Percentiles rank a stretch among this genome's conserved stretches.
phyloP scores from a whole-genome alignment of 1,139 yeast species.

The Nakaseomyces uthaithaninus region DNA sequence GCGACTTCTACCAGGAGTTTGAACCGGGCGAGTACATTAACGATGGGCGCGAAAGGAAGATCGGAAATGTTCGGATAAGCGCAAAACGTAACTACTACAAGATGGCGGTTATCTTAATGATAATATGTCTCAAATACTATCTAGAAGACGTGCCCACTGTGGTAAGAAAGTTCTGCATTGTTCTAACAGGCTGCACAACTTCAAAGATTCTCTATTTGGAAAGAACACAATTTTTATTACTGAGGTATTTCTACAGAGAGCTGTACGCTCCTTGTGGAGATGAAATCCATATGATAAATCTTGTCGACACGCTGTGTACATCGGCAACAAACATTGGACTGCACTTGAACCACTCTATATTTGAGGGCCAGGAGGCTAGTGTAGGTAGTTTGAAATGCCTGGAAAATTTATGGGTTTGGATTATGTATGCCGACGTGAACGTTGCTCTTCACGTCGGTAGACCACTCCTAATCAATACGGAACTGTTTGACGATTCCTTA shows the following conservation, averaged over 20 bases:
- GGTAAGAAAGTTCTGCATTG: slow-evolving; percentile 16
- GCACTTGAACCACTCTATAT: slow-evolving; percentile 25
- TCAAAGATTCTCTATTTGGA: slow-evolving; percentile 14
- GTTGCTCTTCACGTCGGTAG: slow-evolving; percentile 28
- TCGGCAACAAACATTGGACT: slow-evolving; percentile 31
- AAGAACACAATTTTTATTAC: slow-evolving; percentile 13
- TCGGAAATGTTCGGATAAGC: slow-evolving; percentile 12
- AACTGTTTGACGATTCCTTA: slow-evolving; percentile 10
- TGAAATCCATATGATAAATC: slow-evolving; percentile 19
- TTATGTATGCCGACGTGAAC: slow-evolving; percentile 26
- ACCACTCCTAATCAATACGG: slow-evolving; percentile 23
- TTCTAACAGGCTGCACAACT: slow-evolving; percentile 13
- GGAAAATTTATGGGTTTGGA: slow-evolving; percentile 28
- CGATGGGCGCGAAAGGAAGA: slow-evolving; percentile 10
- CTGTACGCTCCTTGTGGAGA: slow-evolving; percentile 25
- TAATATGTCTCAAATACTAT: slow-evolving; percentile 18
- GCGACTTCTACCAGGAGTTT: slow-evolving; percentile 20
- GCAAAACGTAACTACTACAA: slow-evolving; percentile 22
- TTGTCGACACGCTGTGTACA: slow-evolving; percentile 21
- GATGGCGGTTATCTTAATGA: slow-evolving; percentile 23
- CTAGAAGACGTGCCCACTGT: slow-evolving; percentile 16
- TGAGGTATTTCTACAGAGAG: slow-evolving; percentile 17
- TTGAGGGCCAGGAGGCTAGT: slow-evolving; percentile 15
- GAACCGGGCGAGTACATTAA: slow-evolving; percentile 11
- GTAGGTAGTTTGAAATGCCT: slow-evolving; percentile 21